These are phyloP conservation scores for Pugionium dolabratum DNA, from an alignment of 345 rosid species.

Conservation along the genomic window DNA sequence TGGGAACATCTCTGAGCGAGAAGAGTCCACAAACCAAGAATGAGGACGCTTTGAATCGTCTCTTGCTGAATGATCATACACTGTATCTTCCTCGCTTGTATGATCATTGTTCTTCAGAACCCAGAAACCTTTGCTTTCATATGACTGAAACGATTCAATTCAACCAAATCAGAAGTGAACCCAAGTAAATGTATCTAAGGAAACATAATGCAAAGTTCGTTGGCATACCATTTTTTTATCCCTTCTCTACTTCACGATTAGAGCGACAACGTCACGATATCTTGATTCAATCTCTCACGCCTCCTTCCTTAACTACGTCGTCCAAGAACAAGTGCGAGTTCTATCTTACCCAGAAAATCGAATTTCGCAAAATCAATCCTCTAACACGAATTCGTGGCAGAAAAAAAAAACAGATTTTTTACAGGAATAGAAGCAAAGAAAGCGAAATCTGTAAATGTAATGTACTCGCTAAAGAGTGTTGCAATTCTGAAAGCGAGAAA, in stretches of 20 bases:
- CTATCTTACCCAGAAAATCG: conserved; percentile 12
- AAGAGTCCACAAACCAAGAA: conserved; percentile 67
- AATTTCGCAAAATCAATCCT: conserved; percentile 16
- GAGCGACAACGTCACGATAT: background rate
- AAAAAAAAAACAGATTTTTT: too few relatives aligned
- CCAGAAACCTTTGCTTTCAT: conserved; percentile 74
- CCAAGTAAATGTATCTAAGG: background rate
- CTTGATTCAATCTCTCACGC: conserved; percentile 1
- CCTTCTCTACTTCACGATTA: background rate
- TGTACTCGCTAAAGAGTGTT: conserved; percentile 12
- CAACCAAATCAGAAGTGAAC: conserved; percentile 18
- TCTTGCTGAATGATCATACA: conserved; percentile 56
- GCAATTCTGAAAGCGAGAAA: conserved; percentile 6
- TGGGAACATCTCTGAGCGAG: conserved; percentile 66
- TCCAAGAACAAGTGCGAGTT: conserved; percentile 1
- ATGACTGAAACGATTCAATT: conserved; percentile 38
- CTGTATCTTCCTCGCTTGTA: conserved; percentile 52
- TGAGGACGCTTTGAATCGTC: conserved; percentile 68
- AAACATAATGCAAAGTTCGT: conserved; percentile 12
- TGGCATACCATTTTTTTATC: conserved; percentile 17
- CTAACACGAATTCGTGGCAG: conserved; percentile 8
- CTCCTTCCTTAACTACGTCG: conserved; percentile 6
- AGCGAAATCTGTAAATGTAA: conserved; percentile 16
- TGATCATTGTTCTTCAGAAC: conserved; percentile 51
- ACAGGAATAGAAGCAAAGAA: background rate